These are phyloP conservation scores for Magnusiomyces suaveolens DNA, from an alignment of 1,139 yeast genomes.

Conservation along the genomic window DNA sequence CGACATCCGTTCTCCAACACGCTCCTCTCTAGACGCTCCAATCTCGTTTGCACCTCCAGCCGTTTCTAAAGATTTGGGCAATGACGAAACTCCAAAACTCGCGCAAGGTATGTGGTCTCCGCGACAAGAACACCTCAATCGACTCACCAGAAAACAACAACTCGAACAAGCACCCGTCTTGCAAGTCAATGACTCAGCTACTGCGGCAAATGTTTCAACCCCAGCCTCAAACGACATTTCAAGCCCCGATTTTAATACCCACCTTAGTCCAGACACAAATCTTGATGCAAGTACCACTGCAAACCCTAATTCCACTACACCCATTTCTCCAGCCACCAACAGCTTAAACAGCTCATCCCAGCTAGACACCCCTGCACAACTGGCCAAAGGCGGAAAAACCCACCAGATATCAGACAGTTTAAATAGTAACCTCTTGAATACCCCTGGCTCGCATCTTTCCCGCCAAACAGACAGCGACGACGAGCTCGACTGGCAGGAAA, in stretches of 20 bases:
- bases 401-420: neutral
- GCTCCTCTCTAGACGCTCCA: neutral
- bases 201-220: neutral
- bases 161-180: neutral
- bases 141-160: slow-evolving; percentile 3
- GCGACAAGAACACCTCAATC: slow-evolving; percentile 1
- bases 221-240: too few relatives aligned
- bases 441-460: neutral
- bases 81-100: neutral
- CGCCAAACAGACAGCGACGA: slow-evolving; percentile 16
- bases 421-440: neutral
- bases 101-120: neutral
- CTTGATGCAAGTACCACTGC: too few relatives aligned
- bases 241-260: too few relatives aligned
- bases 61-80: neutral
- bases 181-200: neutral
- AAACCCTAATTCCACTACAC: neutral
- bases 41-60: neutral
- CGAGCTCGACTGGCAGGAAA: slow-evolving; percentile 45
- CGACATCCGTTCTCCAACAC: neutral
- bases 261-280: too few relatives aligned
- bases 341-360: neutral
- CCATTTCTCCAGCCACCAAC: neutral
- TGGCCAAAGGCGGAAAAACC: neutral
- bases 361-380: neutral